Percentiles rank a stretch among this genome's conserved stretches.
These are phyloP conservation scores for Debaryomyces subglobosus DNA, from an alignment of 1,139 yeast species.

Conservation along the genomic window DNA sequence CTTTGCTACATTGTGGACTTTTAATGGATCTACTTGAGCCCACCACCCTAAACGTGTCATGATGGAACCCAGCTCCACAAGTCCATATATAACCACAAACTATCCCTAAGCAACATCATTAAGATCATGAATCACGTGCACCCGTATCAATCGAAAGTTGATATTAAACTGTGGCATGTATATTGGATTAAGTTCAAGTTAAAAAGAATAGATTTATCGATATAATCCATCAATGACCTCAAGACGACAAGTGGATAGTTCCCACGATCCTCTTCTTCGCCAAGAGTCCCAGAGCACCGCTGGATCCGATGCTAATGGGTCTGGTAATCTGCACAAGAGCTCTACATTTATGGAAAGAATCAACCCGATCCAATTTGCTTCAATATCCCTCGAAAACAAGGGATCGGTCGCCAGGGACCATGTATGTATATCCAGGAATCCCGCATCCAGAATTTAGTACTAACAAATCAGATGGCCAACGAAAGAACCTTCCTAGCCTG, in stretches of 20 bases:
- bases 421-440: slow-evolving; percentile 15
- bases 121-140: background rate
- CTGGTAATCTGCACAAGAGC: background rate
- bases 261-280: background rate
- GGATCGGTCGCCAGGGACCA: slow-evolving; percentile 56
- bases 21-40: background rate
- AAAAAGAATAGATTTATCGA: background rate
- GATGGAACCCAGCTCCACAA: background rate
- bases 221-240: background rate
- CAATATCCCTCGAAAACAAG: slow-evolving; percentile 45
- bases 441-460: slow-evolving; percentile 1
- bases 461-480: slow-evolving; percentile 53
- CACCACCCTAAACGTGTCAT: background rate
- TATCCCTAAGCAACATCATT: background rate
- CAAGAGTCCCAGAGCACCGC: background rate
- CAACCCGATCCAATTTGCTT: slow-evolving; percentile 19
- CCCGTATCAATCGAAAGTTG: background rate
- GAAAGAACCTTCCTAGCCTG: slow-evolving; percentile 81
- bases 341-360: slow-evolving; percentile 1
- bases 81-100: background rate
- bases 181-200: background rate
- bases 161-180: background rate
- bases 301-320: background rate
- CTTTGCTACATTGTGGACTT: background rate
- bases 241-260: background rate